Base-by-base conservation (phyloP, 2,329 filamentous ascomycete species). In the Fusarium denticulatum region DNA sequence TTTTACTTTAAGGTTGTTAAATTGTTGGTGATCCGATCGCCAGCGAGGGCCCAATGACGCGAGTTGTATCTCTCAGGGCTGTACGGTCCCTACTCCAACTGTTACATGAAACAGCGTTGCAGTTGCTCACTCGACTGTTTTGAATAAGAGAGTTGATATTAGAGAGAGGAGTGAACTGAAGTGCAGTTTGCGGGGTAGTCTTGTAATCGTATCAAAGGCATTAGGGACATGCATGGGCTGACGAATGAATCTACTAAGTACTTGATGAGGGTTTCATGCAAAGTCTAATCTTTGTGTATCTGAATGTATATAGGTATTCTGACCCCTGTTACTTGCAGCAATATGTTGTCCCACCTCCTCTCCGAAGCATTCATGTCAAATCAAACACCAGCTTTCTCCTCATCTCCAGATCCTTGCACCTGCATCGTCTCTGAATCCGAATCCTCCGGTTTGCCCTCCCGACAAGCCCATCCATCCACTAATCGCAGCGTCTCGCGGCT, bases 361-460 rank as follows among this genome's bases (percentile, higher is more conserved):
- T 36, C 34, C 34, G 47, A 65, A 59, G 37, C 46, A 53, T 47
- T 70, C 62, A 30, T 32, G 22, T 32, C n/a, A 45, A 22, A 32
- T 57, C 39, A 74, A 37, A 22, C 56, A 28, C 59, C 64, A 7
- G 70, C 77, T 69, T 81, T 81, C 57, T 82, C 80, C 62, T 81
- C 80, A 47, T 79, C 76, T 37, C 45, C 37, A 32, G 55, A 69
- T 60, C 53, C 68, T 60, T 49, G 55, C 30, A n/a, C 28, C 14
- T 73, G 71, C 50, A 62, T 36, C 24, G 60, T 61, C 24, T 74
- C 67, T 52, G 83, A 82, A 42, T 65, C 47, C n/a, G 24, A 36
- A 71, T 88, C 87, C 64, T 89, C 87, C 3, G 87, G 87, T 12
- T 84, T 87, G 3, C 87, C 88, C 47, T 87, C 84, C 30, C 85